Base-by-base conservation (phyloP, 1,284 basidiomycete species). In the Lentinula novae-zelandiae region DNA sequence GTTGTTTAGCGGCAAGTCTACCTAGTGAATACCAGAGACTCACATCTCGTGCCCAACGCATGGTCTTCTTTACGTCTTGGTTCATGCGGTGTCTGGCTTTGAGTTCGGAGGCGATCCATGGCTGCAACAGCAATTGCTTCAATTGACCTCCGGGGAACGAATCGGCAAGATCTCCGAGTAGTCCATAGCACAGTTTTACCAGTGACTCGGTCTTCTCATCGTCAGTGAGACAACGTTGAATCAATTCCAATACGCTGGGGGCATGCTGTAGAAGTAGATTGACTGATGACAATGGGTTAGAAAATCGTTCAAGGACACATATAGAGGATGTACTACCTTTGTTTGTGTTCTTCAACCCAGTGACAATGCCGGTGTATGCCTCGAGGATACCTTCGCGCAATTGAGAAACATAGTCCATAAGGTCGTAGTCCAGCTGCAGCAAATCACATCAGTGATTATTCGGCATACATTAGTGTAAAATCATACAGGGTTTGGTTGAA, bases 311-410 rank as follows among this genome's bases (percentile, higher is more conserved):
- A 50, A 34, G 3, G 12, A 40, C 15, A 13, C 9, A 42, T 12
- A 39, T 22, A 17, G 53, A 1, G 31, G 22, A 6, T 31, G 12
- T 22, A 51, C 62, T 68, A 90, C 90, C 81, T 74, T 93, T 89
- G 42, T 89, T 85, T 4, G 89, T 91, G 65, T 87, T 85, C 77
- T 96, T 95, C 71, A 98, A 79, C 6, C 93, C 95, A 52, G 93
- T 90, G 62, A 98, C 87, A 65, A 98, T 92, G 53, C 97, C 96
- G 8, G 93, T 96, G 71, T 98, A 98, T 3, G 96, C 96, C 74
- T 99, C 97, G 46, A 98, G 80, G 66, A 99, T 98, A 50, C 95
- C 94, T 72, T 99, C 96, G 44, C 96, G 87, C 64, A 99, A 83
- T 58, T 86, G 85, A 64, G 87, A 85, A 62, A 98, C 93, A 72